Evolutionary conservation across 2,329 filamentous ascomycete genomes (phyloP).

Genomic region (Pseudofabraea citricarpa): DNA sequence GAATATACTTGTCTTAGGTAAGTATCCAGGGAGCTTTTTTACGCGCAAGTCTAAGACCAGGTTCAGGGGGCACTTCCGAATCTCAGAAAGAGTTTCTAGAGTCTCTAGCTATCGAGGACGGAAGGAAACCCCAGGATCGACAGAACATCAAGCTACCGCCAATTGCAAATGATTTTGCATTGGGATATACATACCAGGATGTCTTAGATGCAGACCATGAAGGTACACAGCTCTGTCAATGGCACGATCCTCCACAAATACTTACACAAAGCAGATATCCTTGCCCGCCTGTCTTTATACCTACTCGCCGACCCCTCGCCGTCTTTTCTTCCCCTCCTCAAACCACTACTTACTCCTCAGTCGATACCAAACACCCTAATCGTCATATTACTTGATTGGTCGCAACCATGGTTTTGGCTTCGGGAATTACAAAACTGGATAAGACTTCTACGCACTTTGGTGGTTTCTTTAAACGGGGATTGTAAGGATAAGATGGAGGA

Average conservation of each 20-base stretch:
- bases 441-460: conserved; percentile 71
- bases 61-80: conserved; percentile 74
- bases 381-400: conserved; percentile 93
- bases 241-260: conserved; percentile 12
- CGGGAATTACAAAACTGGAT: conserved; percentile 88
- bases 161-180: conserved; percentile 84
- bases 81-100: conserved; percentile 83
- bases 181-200: conserved; percentile 94
- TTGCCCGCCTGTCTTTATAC: conserved; percentile 85
- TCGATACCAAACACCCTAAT: conserved; percentile 83
- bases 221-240: conserved; percentile 44
- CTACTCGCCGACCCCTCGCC: conserved; percentile 80
- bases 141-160: conserved; percentile 61
- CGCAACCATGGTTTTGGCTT: conserved; percentile 88
- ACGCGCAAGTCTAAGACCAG: conserved; percentile 18
- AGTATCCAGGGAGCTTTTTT: conserved; percentile 18
- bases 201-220: conserved; percentile 92
- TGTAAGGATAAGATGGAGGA: conserved; percentile 84
- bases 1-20: conserved; percentile 82
- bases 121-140: conserved; percentile 43
- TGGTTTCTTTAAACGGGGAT: conserved; percentile 68
- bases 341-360: conserved; percentile 77
- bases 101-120: conserved; percentile 34
- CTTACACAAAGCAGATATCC: conserved; percentile 58
- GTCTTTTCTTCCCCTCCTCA: conserved; percentile 76